Percentiles rank a stretch among this genome's conserved stretches.
phyloP scores from a whole-genome alignment of 2,329 filamentous ascomycete genomes.

The Penicillium sp. region DNA sequence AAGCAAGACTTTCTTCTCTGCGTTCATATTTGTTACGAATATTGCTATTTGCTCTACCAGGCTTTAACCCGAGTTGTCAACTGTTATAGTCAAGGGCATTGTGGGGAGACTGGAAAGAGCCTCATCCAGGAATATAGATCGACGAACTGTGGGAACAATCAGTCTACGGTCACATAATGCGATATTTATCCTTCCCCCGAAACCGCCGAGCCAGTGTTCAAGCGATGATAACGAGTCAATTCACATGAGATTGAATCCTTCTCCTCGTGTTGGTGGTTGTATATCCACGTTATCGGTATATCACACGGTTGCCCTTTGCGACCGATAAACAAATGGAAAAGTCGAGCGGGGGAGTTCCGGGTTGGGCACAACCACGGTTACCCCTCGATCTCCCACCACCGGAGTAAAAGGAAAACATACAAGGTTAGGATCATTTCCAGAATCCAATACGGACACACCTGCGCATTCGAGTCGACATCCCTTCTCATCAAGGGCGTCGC shows the following conservation, averaged over 20 bases:
- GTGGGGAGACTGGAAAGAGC: too few species aligned
- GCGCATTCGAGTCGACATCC: background rate
- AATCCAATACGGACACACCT: background rate
- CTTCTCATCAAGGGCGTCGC: conserved; percentile 2
- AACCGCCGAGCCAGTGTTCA: background rate
- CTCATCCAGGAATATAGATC: too few species aligned
- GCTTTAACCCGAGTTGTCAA: too few species aligned
- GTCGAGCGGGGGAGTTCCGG: conserved; percentile 9
- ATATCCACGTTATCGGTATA: background rate
- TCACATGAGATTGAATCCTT: too few species aligned
- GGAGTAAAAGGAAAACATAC: background rate
- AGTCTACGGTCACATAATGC: background rate
- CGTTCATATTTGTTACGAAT: too few species aligned
- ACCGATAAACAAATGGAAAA: conserved; percentile 15
- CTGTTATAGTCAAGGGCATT: too few species aligned
- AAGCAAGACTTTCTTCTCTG: too few species aligned
- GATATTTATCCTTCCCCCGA: background rate
- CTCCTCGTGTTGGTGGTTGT: too few species aligned
- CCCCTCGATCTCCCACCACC: background rate
- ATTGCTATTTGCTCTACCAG: too few species aligned
- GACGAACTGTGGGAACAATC: too few species aligned
- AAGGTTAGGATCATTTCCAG: background rate
- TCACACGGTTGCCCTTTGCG: conserved; percentile 22
- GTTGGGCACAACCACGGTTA: conserved; percentile 16
- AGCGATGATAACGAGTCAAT: too few species aligned